phyloP scores from a whole-genome alignment of 352 stramenopile species.

The Pythium periplocum region DNA sequence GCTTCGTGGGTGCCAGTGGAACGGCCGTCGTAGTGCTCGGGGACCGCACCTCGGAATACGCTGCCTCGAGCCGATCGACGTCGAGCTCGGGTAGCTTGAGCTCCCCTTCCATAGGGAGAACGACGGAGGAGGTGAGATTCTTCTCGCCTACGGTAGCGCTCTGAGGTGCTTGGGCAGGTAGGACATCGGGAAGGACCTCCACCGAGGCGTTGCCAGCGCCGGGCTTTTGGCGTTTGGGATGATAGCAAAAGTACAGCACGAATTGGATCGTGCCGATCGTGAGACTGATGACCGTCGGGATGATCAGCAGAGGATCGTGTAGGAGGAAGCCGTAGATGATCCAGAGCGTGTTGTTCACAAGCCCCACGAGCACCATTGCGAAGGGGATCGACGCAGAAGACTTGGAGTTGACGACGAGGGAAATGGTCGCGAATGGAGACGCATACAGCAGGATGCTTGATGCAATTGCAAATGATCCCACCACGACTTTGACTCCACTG shows the following conservation, averaged over 20 bases:
- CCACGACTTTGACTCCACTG: constrained; percentile 1
- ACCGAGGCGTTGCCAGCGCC: too few relatives aligned
- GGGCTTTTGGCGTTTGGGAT: constrained; percentile 10
- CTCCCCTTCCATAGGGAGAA: too few relatives aligned
- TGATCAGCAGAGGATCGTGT: constrained; percentile 35
- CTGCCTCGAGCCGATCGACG: too few relatives aligned
- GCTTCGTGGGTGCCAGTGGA: too few relatives aligned
- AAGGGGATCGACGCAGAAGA: constrained; percentile 45
- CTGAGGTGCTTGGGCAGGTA: too few relatives aligned
- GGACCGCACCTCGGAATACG: too few relatives aligned
- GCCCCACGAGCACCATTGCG: constrained; percentile 38
- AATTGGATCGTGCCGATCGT: constrained; percentile 37
- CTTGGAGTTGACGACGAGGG: constrained; percentile 14
- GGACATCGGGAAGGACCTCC: too few relatives aligned
- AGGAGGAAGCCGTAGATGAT: constrained; percentile 43
- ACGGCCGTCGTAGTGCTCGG: too few relatives aligned
- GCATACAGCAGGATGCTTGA: not conserved
- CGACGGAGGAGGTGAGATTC: too few relatives aligned
- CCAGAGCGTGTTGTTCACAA: constrained; percentile 55
- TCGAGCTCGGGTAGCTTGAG: too few relatives aligned
- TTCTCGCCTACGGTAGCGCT: too few relatives aligned
- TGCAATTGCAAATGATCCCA: not conserved
- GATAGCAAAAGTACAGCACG: constrained; percentile 38
- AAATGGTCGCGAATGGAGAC: constrained; percentile 2
- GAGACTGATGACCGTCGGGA: constrained; percentile 35